Evolutionary conservation across 1,284 basidiomycete genomes (phyloP), one percentile per base, ranked within the genome.

Genomic region (Microbotryum saponariae): DNA sequence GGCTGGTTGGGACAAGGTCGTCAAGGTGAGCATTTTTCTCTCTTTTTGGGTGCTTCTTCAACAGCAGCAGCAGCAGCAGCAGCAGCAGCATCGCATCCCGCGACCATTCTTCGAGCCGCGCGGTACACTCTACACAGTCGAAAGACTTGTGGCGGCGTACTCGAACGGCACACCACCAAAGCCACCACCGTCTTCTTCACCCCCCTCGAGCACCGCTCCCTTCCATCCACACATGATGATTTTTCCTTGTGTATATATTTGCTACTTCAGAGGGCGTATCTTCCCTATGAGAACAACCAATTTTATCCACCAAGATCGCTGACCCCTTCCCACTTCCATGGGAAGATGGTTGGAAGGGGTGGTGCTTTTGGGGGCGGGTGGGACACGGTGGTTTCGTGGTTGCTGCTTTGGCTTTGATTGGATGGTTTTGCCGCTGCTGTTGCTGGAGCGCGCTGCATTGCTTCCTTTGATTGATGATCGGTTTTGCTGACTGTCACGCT

Each of bases 1-100:
- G 62, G 90, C 88, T 76, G 96, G 96, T 73, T 99, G 96, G 96
- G 96, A 98, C 83, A 98, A 97, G 83, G 91, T 97, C 70, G 96
- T 98, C 77, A 99, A 98, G 88, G 94, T 97, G 75, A 81, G 86
- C 21, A 4, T 12, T 77, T 49, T 59, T 7, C 33, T 33, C 46
- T 53, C 60, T 42, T 48, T n/a, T 63, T 52, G 33, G 27, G 51
- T 31, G n/a, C 25, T n/a, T n/a, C n/a, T n/a, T n/a, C n/a, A 29
- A 2, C 21, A 50, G 23, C 48, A 14, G 48, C 23, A 29, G 14
- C 23, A 12, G 25, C 14, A 29, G 10, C 21, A 50, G 23, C 48
- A 14, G 48, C 23, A 29, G 14, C 23, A 12, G 25, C 14, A 25
- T 50, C 55, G 23, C 60, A 31, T 9, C 9, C 37, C 2, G 4